These are phyloP conservation scores for Yamadazyma sp. DNA, from an alignment of 805 yeast species.

Conservation along the genomic window DNA sequence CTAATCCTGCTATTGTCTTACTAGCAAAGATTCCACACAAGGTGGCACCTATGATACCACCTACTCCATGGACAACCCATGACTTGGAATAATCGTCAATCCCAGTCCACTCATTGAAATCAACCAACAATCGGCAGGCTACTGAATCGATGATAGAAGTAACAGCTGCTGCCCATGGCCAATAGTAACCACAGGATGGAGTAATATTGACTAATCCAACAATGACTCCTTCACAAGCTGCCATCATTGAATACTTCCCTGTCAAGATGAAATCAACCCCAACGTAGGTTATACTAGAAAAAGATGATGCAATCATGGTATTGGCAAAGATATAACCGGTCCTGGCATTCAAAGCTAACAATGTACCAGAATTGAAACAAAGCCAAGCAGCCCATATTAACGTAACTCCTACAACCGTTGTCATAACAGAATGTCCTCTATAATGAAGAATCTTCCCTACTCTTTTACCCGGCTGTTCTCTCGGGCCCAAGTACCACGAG, in stretches of 20 bases:
- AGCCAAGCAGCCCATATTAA: constrained; percentile 52
- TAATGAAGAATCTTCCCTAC: constrained; percentile 22
- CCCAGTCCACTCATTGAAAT: constrained; percentile 40
- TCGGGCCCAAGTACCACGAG: constrained; percentile 43
- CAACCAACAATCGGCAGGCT: constrained; percentile 34
- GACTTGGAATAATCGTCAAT: constrained; percentile 49
- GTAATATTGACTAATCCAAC: constrained; percentile 48
- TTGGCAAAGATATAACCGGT: constrained; percentile 48
- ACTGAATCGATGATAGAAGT: constrained; percentile 41
- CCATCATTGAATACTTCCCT: constrained; percentile 40
- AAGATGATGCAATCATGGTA: constrained; percentile 52
- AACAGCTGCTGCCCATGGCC: constrained; percentile 48
- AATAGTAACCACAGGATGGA: constrained; percentile 46
- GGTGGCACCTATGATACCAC: constrained; percentile 46
- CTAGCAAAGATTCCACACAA: constrained; percentile 47
- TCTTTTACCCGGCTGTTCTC: constrained; percentile 27
- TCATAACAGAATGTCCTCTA: constrained; percentile 35
- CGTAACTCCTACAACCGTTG: constrained; percentile 45
- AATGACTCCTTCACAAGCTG: constrained; percentile 48
- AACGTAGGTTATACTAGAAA: constrained; percentile 47
- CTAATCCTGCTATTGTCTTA: constrained; percentile 43
- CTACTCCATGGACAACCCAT: constrained; percentile 47
- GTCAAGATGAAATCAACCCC: constrained; percentile 40
- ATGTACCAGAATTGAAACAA: constrained; percentile 49
- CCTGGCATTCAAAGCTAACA: constrained; percentile 39